Evolutionary conservation across 2,329 filamentous ascomycete species (phyloP).

Genomic region (Fusarium torreyae): DNA sequence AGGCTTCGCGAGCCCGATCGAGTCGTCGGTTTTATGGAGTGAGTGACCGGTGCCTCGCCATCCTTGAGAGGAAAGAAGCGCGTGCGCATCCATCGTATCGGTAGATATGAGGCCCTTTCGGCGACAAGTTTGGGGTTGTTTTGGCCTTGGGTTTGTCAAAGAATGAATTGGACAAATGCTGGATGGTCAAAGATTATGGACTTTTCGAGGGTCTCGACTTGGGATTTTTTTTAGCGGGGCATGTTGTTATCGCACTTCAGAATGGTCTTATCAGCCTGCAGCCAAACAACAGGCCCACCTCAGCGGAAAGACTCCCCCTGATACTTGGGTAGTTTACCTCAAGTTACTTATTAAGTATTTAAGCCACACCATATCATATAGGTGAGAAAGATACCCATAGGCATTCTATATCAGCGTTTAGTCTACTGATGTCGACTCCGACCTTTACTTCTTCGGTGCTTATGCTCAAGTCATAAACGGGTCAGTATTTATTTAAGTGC

Average conservation of each 20-base stretch:
- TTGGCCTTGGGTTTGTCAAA: not conserved
- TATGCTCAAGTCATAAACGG: too few species aligned
- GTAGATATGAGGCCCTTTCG: not conserved
- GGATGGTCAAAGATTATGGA: constrained; percentile 5
- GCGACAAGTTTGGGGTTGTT: not conserved
- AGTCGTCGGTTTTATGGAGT: constrained; percentile 81
- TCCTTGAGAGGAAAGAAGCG: constrained; percentile 86
- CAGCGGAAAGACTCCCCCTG: too few species aligned
- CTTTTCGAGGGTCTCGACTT: constrained; percentile 12
- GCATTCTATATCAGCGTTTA: too few species aligned
- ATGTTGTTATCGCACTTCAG: constrained; percentile 42
- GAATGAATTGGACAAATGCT: constrained; percentile 8
- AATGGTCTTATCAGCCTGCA: constrained; percentile 35
- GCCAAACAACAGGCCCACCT: not conserved
- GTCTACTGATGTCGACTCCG: too few species aligned
- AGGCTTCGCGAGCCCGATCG: constrained; percentile 84
- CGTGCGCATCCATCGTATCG: constrained; percentile 81
- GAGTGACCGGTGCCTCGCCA: constrained; percentile 93
- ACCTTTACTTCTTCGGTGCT: too few species aligned
- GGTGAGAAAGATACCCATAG: too few species aligned
- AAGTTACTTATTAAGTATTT: too few species aligned
- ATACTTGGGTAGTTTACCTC: too few species aligned
- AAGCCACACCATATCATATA: too few species aligned
- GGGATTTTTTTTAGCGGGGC: constrained; percentile 52
- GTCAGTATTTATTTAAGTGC: too few species aligned